Evolutionary conservation across 2,329 filamentous ascomycete genomes (phyloP).

Genomic region (Alternaria burnsii): DNA sequence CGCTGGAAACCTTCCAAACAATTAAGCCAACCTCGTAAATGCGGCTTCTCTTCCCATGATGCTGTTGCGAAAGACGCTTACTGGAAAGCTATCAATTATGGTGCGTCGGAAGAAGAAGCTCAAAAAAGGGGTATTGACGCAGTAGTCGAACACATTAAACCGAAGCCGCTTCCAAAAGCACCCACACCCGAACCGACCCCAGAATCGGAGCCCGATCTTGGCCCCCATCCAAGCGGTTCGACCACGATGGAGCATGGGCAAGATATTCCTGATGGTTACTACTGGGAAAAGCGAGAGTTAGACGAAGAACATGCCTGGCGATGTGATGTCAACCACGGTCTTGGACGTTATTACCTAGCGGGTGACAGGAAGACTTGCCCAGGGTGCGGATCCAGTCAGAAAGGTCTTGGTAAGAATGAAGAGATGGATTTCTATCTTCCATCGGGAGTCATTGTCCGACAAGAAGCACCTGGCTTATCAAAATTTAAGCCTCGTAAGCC

Average conservation of each 20-base stretch:
- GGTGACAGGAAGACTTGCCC: slow-evolving; percentile 35
- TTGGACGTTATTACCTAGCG: slow-evolving; percentile 43
- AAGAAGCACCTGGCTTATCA: slow-evolving; percentile 23
- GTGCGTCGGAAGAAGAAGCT: slow-evolving; percentile 23
- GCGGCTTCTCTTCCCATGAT: slow-evolving; percentile 27
- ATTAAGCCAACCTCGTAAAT: slow-evolving; percentile 11
- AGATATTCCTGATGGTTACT: slow-evolving; percentile 26
- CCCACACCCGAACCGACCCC: slow-evolving; percentile 23
- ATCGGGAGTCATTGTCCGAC: slow-evolving; percentile 22
- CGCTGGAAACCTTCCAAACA: slow-evolving; percentile 33
- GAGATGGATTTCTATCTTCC: slow-evolving; percentile 42
- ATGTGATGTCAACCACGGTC: slow-evolving; percentile 39
- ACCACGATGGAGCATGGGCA: slow-evolving; percentile 39
- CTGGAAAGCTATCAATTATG: slow-evolving; percentile 25
- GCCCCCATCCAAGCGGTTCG: slow-evolving; percentile 38
- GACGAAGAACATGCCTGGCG: slow-evolving; percentile 35
- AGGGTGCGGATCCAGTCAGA: slow-evolving; percentile 31
- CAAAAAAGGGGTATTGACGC: slow-evolving; percentile 20
- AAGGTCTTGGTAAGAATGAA: slow-evolving; percentile 16
- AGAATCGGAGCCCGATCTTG: slow-evolving; percentile 26
- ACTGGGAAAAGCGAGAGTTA: slow-evolving; percentile 18
- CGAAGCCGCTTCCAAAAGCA: slow-evolving; percentile 20
- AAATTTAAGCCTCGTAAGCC: slow-evolving; percentile 31
- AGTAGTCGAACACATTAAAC: slow-evolving; percentile 20
- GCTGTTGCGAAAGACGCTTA: slow-evolving; percentile 37